A percentile compares a stretch with the other conserved stretches of the same genome.
Evolutionary conservation across 495 filamentous ascomycete species (phyloP).

Genomic region (Cercophora sp.): DNA sequence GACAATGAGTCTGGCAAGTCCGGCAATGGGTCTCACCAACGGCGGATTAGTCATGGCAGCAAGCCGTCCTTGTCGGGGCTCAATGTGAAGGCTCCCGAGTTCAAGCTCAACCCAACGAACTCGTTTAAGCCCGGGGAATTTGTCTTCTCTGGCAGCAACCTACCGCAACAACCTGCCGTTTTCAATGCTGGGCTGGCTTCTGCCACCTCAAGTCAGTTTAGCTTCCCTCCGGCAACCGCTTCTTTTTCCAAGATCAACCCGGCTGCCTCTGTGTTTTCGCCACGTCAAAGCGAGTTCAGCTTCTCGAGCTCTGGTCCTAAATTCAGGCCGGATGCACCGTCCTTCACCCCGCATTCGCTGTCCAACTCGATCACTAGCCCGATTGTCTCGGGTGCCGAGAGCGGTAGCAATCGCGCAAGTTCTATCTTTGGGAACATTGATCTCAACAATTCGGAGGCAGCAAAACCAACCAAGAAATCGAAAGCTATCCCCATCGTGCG

Average conservation of each 20-base stretch:
- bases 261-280: slow-evolving; percentile 66
- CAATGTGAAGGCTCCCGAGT: slow-evolving; percentile 84
- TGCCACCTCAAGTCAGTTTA: slow-evolving; percentile 36
- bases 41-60: slow-evolving; percentile 51
- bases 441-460: slow-evolving; percentile 50
- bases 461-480: slow-evolving; percentile 61
- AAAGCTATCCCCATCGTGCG: slow-evolving; percentile 80
- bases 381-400: slow-evolving; percentile 32
- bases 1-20: slow-evolving; percentile 39
- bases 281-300: slow-evolving; percentile 64
- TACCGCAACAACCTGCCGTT: slow-evolving; percentile 36
- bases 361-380: slow-evolving; percentile 36
- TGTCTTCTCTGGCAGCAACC: slow-evolving; percentile 50
- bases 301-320: slow-evolving; percentile 64
- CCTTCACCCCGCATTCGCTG: slow-evolving; percentile 63
- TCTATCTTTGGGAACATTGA: slow-evolving; percentile 76
- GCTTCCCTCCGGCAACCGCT: slow-evolving; percentile 29
- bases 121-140: slow-evolving; percentile 57
- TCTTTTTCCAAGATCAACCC: slow-evolving; percentile 59
- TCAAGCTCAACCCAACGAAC: slow-evolving; percentile 70
- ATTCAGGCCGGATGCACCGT: slow-evolving; percentile 78
- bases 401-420: slow-evolving; percentile 37
- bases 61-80: slow-evolving; percentile 70
- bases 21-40: slow-evolving; percentile 16
- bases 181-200: slow-evolving; percentile 36